These are phyloP conservation scores for Stylonectria norvegica DNA, from an alignment of 2,329 filamentous ascomycete genomes.

Conservation along the genomic window DNA sequence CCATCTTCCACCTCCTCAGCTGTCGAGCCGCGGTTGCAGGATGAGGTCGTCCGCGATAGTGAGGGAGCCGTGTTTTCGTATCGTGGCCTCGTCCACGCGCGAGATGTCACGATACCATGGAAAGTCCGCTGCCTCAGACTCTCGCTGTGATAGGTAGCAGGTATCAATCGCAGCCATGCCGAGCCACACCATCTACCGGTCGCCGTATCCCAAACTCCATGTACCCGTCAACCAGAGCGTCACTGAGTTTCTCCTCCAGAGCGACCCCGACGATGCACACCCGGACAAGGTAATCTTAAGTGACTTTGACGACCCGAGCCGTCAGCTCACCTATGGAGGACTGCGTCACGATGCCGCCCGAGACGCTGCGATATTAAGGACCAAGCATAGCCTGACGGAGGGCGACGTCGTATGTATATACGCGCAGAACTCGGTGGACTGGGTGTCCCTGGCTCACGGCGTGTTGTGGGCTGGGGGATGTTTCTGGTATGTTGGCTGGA, in stretches of 20 bases:
- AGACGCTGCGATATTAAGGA: conserved; percentile 13
- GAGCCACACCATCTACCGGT: conserved; percentile 9
- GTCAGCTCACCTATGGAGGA: conserved; percentile 14
- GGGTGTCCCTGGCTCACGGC: conserved; percentile 19
- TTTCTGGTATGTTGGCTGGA: conserved; percentile 13
- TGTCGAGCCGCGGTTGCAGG: too few relatives aligned
- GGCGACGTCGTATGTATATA: conserved; percentile 23
- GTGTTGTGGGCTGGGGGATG: conserved; percentile 22
- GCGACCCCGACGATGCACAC: conserved; percentile 23
- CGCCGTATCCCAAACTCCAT: conserved; percentile 15
- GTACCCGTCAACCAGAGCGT: conserved; percentile 21
- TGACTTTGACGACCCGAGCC: conserved; percentile 19
- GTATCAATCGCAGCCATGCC: conserved; percentile 3
- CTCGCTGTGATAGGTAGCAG: too few relatives aligned
- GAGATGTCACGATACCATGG: too few relatives aligned
- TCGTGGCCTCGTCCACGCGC: neutral
- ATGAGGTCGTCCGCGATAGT: neutral
- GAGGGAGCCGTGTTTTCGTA: neutral
- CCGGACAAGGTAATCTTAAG: conserved; percentile 17
- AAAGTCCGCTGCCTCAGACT: too few relatives aligned
- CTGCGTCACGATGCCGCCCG: conserved; percentile 14
- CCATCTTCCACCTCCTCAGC: too few relatives aligned
- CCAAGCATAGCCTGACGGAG: conserved; percentile 5
- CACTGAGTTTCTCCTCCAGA: conserved; percentile 22
- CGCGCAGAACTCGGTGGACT: conserved; percentile 18